Base-by-base conservation (phyloP, 345 rosid species). In the Sapria himalayana region DNA sequence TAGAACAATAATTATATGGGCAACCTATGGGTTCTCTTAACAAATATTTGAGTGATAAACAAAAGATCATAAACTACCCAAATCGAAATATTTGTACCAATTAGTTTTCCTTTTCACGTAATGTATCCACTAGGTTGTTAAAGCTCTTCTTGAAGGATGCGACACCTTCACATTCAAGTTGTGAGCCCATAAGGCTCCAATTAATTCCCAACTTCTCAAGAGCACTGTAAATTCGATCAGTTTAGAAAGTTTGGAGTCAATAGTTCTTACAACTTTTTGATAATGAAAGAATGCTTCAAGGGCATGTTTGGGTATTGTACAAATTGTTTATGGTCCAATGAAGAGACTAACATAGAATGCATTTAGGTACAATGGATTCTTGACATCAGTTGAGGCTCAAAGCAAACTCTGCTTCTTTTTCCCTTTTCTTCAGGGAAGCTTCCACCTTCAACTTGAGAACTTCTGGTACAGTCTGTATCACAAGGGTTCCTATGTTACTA, bases 61-160 rank as follows among this genome's bases (percentile, higher is more conserved):
- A n/a, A n/a, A n/a, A n/a, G n/a, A n/a, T n/a, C n/a, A n/a, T n/a
- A n/a, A n/a, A n/a, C n/a, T n/a, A n/a, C n/a, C n/a, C n/a, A n/a
- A n/a, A n/a, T n/a, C n/a, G n/a, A n/a, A n/a, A n/a, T n/a, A n/a
- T n/a, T n/a, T n/a, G n/a, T n/a, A n/a, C n/a, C n/a, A n/a, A n/a
- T n/a, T n/a, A n/a, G n/a, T n/a, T n/a, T n/a, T 43, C 43, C 43
- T 48, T 48, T 19, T 35, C 44, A 22, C 25, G 43, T 43, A 48
- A 19, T 17, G 43, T 8, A 29, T n/a, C 20, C 33, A 48, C 43
- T 34, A 37, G 23, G 20, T 19, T 48, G 13, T 16, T 16, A 43
- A 48, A 48, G 37, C 43, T 48, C 43, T 37, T 36, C 43, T 48
- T 33, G 51, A 47, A 47, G 6, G 41, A 33, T 15, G 12, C 43